A percentile compares a stretch with the other conserved stretches of the same genome.
Conservation (phyloP, 805 yeast genomes). For the Pichia exigua region DNA sequence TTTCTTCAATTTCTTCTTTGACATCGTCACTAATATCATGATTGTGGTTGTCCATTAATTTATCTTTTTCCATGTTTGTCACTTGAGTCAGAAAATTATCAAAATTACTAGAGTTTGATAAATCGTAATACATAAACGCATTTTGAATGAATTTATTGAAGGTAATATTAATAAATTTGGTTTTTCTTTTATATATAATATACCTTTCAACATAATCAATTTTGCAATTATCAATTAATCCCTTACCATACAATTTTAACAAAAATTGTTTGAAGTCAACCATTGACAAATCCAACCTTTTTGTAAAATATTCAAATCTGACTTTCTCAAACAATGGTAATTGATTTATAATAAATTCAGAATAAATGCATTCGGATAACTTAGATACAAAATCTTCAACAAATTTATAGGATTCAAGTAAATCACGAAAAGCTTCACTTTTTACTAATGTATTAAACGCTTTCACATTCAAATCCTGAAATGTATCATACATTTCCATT, state of each 20-base stretch:
- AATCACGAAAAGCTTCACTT: constrained; percentile 6
- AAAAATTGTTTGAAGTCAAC: constrained; percentile 18
- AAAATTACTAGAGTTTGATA: not conserved
- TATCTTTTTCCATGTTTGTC: not conserved
- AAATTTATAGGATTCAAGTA: constrained; percentile 13
- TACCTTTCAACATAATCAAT: constrained; percentile 20
- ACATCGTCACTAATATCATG: too few relatives aligned
- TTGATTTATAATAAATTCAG: constrained; percentile 18
- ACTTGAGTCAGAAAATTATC: not conserved
- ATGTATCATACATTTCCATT: constrained; percentile 23
- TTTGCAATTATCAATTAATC: constrained; percentile 18
- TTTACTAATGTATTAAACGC: constrained; percentile 16
- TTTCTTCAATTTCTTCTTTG: not conserved
- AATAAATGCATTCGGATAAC: constrained; percentile 20
- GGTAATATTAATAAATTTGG: constrained; percentile 1
- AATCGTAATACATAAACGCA: constrained; percentile 1
- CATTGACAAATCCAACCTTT: constrained; percentile 15
- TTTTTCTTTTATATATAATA: constrained; percentile 5
- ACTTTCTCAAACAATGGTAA: constrained; percentile 19
- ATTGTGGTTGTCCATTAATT: not conserved
- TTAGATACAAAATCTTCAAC: constrained; percentile 19
- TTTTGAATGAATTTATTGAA: not conserved
- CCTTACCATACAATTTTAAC: constrained; percentile 20
- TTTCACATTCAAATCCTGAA: constrained; percentile 20
- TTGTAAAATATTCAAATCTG: constrained; percentile 15